Evolutionary conservation across 257 asterid genomes (phyloP).

Genomic region (Jasminum sambac): DNA sequence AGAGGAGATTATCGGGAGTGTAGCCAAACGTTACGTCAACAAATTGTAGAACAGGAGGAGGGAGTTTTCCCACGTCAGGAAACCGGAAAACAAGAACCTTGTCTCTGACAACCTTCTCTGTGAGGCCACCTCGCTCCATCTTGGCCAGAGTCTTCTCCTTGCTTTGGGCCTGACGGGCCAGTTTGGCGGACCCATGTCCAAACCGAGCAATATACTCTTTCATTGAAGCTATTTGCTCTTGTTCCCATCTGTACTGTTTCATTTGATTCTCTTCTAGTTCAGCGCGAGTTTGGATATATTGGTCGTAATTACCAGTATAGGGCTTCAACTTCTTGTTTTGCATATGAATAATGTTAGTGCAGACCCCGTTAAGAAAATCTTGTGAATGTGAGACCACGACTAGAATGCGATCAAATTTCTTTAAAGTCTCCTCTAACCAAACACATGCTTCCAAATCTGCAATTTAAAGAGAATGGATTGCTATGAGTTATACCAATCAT

Average conservation of each 20-base stretch:
- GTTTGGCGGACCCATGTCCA: constrained; percentile 98
- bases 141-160: constrained; percentile 95
- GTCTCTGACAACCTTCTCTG: constrained; percentile 81
- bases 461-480: neutral
- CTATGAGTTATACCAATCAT: neutral
- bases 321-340: constrained; percentile 77
- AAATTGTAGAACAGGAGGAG: constrained; percentile 97
- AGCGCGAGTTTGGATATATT: constrained; percentile 84
- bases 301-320: constrained; percentile 89
- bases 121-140: constrained; percentile 98
- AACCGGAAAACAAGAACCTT: constrained; percentile 74
- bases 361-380: constrained; percentile 94
- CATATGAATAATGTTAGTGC: constrained; percentile 98
- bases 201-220: constrained; percentile 98
- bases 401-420: constrained; percentile 82
- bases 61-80: constrained; percentile 88
- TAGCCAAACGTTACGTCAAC: constrained; percentile 90
- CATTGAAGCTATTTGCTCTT: constrained; percentile 92
- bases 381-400: constrained; percentile 98
- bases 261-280: constrained; percentile 97
- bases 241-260: constrained; percentile 99
- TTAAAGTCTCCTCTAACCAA: constrained; percentile 91
- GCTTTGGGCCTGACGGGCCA: constrained; percentile 99
- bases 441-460: constrained; percentile 97
- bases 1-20: constrained; percentile 81